Evolutionary conservation across 2,329 filamentous ascomycete genomes (phyloP), one percentile per base, ranked within the genome.

Genomic region (Tolypocladium ophioglossoides): DNA sequence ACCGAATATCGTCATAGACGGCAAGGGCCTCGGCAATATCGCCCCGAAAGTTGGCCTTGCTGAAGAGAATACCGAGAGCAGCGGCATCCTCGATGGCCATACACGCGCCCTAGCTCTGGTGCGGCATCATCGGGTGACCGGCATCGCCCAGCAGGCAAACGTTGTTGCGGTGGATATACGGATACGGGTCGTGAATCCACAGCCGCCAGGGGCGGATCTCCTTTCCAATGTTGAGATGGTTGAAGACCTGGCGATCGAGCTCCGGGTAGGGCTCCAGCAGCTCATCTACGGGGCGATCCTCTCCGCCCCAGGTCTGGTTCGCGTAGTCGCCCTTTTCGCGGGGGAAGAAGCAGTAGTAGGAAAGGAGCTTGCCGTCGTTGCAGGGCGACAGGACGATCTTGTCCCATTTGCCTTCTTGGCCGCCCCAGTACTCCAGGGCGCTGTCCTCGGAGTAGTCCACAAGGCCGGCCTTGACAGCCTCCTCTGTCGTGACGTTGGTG

Each of bases 301-400:
- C 77, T 0, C 71, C 71, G 0, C 76, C 80, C 83, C 84, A 86
- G 11, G 73, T 75, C 52, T 87, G 82, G 46, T 70, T 78, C 3
- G 75, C 73, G 63, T 82, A 86, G 63, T 87, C 82, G 8, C 80
- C 80, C 56, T 76, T 67, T 11, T 58, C 60, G 50, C 65, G 74
- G 0, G 83, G 78, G 65, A 85, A 86, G 73, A 86, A 86, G 69
- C 83, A 86, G 69, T 87, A 87, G 70, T 85, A 87, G 0, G 82
- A 85, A 3, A 86, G 72, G 3, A 86, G 70, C 56, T 78, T 78
- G 52, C 84, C 83, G 24, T 78, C 78, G 62, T 86, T 84, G 70
- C 85, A 87, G 6, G 84, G 83, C 0, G 83, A 86, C 2, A 87
- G 71, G 6, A 87, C 84, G 55, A 88, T 87, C 74, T 87, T 88